Evolutionary conservation across 768 basidiomycete genomes (phyloP), one percentile per base, ranked within the genome.

Genomic region (Astraeus odoratus): DNA sequence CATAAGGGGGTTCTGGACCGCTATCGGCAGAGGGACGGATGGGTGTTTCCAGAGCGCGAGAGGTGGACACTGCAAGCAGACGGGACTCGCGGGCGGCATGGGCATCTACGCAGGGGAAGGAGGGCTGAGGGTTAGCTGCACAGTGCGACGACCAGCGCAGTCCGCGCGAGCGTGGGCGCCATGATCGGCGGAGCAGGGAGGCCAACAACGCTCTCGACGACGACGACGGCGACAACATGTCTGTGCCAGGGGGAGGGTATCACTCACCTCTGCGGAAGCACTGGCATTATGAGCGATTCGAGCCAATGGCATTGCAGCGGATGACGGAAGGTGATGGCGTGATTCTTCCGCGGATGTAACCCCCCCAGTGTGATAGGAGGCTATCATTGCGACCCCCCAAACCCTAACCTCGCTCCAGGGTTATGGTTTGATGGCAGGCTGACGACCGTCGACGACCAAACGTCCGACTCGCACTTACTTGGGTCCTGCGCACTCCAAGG

Each of bases 1-100:
- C 83, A 55, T 92, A 92, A 0, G 86, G 74, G 0, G 86, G 86
- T 57, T 92, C 89, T 0, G 89, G 89, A 5, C 88, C 89, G 16
- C 77, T 71, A 16, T 73, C 73, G 0, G 62, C 51, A 3, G 63
- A 54, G 20, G 64, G 27, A 3, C 49, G 15, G 22, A 52, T 43
- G 35, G 49, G 35, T 23, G 54, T 31, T 29, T 61, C 45, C 24
- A 57, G 47, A 25, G 50, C 42, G n/a, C 57, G 46, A 42, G 60
- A 57, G 39, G 13, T 30, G 19, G 54, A 53, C 13, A 60, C 51
- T 30, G 65, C 67, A 40, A 68, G 52, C 26, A 80, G 60, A 26
- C 75, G 75, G 0, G 78, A 81, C 60, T 84, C 77, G 8, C 89
- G 73, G 4, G 71, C 73, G 3, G 83, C 80, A 51, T 92, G 89